Evolutionary conservation across 2,329 filamentous ascomycete species (phyloP), one percentile per base, ranked within the genome.

Genomic region (Microthyrium microscopicum): DNA sequence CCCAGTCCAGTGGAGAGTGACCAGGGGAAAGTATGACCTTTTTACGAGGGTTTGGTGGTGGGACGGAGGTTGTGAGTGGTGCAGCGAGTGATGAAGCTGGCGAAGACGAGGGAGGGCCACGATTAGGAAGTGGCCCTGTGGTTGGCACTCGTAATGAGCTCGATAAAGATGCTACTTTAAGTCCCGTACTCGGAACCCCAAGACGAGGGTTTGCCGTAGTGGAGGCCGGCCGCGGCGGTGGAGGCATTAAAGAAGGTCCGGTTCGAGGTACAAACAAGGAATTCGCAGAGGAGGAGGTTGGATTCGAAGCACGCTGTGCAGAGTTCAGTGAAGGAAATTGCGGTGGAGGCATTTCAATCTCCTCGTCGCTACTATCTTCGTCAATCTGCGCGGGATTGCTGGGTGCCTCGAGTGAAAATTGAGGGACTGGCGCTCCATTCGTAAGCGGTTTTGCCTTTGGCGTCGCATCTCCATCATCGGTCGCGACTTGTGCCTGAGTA

Each of bases 1-100:
- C 89, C 89, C 89, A 98, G 66, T 98, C 89, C 9, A 98, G 73
- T 0, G 89, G 87, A 2, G 83, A 93, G 61, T 87, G 85, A 20
- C 89, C 87, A 0, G 89, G 89, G n/a, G 74, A 69, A 4, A 98
- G 70, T 6, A 77, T 64, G 4, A 94, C 80, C 48, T 87, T 80
- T 53, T 68, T 57, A 37, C 54, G 60, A 25, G 48, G 47, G 35
- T 56, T 65, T 19, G 55, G 53, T 8, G 56, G 57, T 29, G 54
- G 50, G 30, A 50, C 39, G n/a, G 38, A 39, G 6, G 11, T 31
- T 6, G 20, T 16, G 42, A 3, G 49, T 38, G 20, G 44, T 37
- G 17, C 35, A 29, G 5, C 47, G 45, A 6, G 63, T 52, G 26
- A 56, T 48, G 12, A 62, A 52, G 30, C 56, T 57, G 43, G 49